Evolutionary conservation across 1,284 basidiomycete genomes (phyloP), one percentile per base, ranked within the genome.

Genomic region (Austropuccinia psidii): DNA sequence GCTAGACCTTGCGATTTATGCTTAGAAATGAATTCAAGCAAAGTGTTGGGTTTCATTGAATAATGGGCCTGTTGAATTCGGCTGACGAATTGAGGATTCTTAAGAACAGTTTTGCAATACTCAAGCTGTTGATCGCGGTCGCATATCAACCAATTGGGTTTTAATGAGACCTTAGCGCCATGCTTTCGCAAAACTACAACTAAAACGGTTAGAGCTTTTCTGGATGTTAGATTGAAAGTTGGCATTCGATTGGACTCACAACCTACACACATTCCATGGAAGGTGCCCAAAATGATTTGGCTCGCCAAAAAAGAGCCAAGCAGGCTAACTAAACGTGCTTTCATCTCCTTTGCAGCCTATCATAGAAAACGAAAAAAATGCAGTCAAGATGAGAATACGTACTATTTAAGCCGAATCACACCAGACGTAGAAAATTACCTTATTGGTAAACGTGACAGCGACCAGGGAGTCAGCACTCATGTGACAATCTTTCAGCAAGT

Each of bases 281-380:
- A 93, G 0, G 91, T 94, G 17, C 85, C 86, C 24, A 86, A 81
- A 9, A 88, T 85, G 39, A 95, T 83, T 62, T 85, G 82, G 19
- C 83, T 82, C 0, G 88, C 89, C 7, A 80, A 79, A 27, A 85
- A 81, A 54, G 85, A 84, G 2, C 91, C 91, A 31, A 95, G 84
- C n/a, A 94, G 82, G 74, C 84, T 85, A 27, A 82, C 81, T 33
- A 96, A 82, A 2, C 93, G 85, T 76, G 86, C 84, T 75, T 86
- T 85, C 92, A 95, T 93, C 82, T 95, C 92, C 76, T 87, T 88
- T 0, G 92, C 91, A 3, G 92, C 91, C 81, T 93, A 93, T 83
- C 93, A 93, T 5, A 89, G 90, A 80, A 90, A 37, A 33, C 9
- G 19, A 7, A 37, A 13, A 47, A 15, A 19, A 9, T 21, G n/a